phyloP scores from a whole-genome alignment of 1,284 basidiomycete genomes.

The Austroboletus olivaceoglutinosus region DNA sequence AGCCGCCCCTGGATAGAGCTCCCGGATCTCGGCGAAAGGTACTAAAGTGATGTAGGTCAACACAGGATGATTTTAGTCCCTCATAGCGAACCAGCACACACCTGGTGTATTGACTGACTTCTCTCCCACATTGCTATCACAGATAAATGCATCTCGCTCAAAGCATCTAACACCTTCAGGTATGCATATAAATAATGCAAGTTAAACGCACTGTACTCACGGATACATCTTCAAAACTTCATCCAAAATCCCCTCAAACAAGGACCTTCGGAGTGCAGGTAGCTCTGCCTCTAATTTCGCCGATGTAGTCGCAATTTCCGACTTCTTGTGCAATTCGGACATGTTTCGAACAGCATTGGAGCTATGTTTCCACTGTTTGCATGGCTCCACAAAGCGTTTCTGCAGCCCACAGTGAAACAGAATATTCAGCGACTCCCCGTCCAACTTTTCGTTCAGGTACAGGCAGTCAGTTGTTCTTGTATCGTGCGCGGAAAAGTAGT shows the following conservation, averaged over 20 bases:
- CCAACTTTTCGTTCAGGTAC: conserved; percentile 25
- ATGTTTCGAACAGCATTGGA: background rate
- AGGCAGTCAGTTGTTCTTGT: conserved; percentile 29
- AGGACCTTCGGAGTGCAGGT: conserved; percentile 4
- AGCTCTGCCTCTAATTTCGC: background rate
- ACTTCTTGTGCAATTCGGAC: too few relatives aligned
- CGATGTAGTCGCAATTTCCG: background rate
- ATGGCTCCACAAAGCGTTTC: conserved; percentile 18
- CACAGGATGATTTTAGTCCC: background rate
- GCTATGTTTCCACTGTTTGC: too few relatives aligned
- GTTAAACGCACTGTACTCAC: conserved; percentile 16
- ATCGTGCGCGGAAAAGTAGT: too few relatives aligned
- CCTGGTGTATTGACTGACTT: conserved; percentile 1
- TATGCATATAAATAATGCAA: background rate
- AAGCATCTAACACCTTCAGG: conserved; percentile 10
- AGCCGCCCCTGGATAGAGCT: conserved; percentile 18
- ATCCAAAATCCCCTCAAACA: conserved; percentile 28
- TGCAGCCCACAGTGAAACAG: conserved; percentile 33
- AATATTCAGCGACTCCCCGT: conserved; percentile 27
- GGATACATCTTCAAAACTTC: conserved; percentile 21
- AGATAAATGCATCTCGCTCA: conserved; percentile 14
- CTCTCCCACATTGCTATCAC: background rate
- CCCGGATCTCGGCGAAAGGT: conserved; percentile 8
- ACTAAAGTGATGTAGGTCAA: conserved; percentile 10
- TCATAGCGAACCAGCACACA: background rate